Base-by-base conservation (phyloP, 768 basidiomycete genomes). In the Leccinellum rugosiceps region DNA sequence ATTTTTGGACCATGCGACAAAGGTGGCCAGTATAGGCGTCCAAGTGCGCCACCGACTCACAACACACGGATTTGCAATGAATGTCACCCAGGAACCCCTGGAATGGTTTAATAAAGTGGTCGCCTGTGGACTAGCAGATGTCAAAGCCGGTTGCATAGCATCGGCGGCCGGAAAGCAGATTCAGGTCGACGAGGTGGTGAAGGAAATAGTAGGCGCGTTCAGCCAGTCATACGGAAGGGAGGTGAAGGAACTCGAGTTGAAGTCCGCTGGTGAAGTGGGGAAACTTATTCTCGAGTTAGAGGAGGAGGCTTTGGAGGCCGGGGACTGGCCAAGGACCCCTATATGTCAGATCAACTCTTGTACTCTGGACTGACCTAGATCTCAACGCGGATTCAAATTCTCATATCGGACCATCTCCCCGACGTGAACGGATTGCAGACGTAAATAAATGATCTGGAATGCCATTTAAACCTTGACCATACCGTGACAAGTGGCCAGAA, bases 1-100 rank as follows among this genome's bases (percentile, higher is more conserved):
- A 28, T 98, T 98, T 70, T 74, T 94, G 52, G 82, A 90, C 65
- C 75, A 78, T n/a, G 74, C 74, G 30, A 88, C 88, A 47, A 99
- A 98, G 73, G 79, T 99, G 64, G 93, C 85, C 17, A 98, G 96
- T 66, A 96, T 99, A 52, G 97, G 97, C 45, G 93, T 99, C 52
- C 94, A 98, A 72, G 87, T 98, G 53, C 86, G 94, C 55, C 95
- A 98, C 68, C 83, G 96, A 45, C 81, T 99, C 55, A 96, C 97
- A 45, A 89, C 87, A 25, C 97, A 99, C 70, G 97, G 97, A 1
- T 97, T 99, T 74, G 84, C 94, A 1, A 75, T 98, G 68, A 99
- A 99, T 72, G 78, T 98, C 58, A 92, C 93, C 0, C 73, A 71
- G 28, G 88, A 97, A 61, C 93, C 94, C 4, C 68, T 86, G 25